Base-by-base conservation (phyloP, 306 rosid species). In the Quercus dentata region DNA sequence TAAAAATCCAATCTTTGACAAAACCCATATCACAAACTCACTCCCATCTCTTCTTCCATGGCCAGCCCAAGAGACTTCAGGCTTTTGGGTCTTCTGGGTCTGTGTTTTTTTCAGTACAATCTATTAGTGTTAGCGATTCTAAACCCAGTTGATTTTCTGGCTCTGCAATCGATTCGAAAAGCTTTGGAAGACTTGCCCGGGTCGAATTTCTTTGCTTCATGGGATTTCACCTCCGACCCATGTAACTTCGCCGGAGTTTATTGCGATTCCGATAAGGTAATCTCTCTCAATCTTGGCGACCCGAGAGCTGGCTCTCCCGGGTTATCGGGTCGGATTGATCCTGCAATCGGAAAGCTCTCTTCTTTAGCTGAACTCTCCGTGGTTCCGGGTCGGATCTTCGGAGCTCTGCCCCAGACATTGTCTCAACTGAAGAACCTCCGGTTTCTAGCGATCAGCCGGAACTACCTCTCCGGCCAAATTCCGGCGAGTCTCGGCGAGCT, bases 181-280 rank as follows among this genome's bases (percentile, higher is more conserved):
- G 84, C 88, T 27, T 86, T 96, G 0, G 58, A 89, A 1, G 99
- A 96, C 78, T 76, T 93, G 89, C 98, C 98, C 0, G 99, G 97
- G 18, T 96, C 99, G 1, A 84, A 77, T 52, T 96, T 91, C 81
- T 91, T 96, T 55, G 71, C 94, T 1, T 87, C 98, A 18, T 96
- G 99, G 99, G 99, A 96, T 78, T 96, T 96, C 90, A 96, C 99
- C 14, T 83, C 97, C 6, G 99, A 96, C 78, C 99, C 99, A 0
- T 96, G 99, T 69, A 88, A 76, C 55, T 96, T 96, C 82, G 77
- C 94, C 81, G 99, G 99, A n/a, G 97, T 96, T 33, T 93, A 81
- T 77, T 96, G 99, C 65, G 91, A 90, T 7, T 85, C 97, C 31
- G 90, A 91, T 38, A 89, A 84, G 82, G 99, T 96, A 1, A 80